These are phyloP conservation scores for Lecanicillium sp. DNA, from an alignment of 2,329 filamentous ascomycete species.

Conservation along the genomic window DNA sequence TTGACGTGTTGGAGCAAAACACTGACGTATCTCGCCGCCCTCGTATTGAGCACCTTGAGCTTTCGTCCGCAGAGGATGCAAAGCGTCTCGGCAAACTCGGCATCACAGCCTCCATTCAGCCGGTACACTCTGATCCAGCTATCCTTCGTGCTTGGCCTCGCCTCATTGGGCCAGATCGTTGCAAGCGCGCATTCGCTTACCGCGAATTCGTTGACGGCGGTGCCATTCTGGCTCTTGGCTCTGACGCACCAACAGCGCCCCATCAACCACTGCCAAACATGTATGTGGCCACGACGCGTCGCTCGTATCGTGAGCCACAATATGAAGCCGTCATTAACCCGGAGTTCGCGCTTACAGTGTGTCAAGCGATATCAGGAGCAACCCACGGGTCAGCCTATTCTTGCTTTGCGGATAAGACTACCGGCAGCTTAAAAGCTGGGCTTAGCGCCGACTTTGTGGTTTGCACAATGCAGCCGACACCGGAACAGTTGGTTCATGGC, in stretches of 20 bases:
- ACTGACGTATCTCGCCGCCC: constrained; percentile 41
- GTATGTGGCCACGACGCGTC: constrained; percentile 47
- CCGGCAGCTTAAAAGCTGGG: constrained; percentile 44
- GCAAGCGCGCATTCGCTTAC: constrained; percentile 50
- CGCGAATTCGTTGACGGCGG: constrained; percentile 45
- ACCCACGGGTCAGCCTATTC: constrained; percentile 49
- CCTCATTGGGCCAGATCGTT: constrained; percentile 41
- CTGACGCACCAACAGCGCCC: constrained; percentile 47
- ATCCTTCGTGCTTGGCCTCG: constrained; percentile 48
- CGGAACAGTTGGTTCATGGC: constrained; percentile 35
- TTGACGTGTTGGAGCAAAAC: constrained; percentile 43
- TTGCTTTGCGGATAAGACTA: constrained; percentile 45
- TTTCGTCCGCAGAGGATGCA: constrained; percentile 47
- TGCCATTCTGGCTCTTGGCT: constrained; percentile 42
- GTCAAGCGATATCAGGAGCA: constrained; percentile 44
- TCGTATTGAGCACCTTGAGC: constrained; percentile 57
- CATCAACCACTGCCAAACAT: constrained; percentile 40
- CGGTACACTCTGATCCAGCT: constrained; percentile 47
- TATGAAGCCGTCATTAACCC: constrained; percentile 37
- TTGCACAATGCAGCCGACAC: constrained; percentile 40
- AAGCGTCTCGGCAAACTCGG: constrained; percentile 42
- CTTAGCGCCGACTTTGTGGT: constrained; percentile 49
- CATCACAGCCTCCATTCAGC: constrained; percentile 49
- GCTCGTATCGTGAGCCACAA: constrained; percentile 41
- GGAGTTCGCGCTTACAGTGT: constrained; percentile 43